A percentile compares a stretch with the other conserved stretches of the same genome.
Evolutionary conservation across 2,329 filamentous ascomycete genomes (phyloP).

Genomic region (Ophiocordyceps camponoti-leonardi): DNA sequence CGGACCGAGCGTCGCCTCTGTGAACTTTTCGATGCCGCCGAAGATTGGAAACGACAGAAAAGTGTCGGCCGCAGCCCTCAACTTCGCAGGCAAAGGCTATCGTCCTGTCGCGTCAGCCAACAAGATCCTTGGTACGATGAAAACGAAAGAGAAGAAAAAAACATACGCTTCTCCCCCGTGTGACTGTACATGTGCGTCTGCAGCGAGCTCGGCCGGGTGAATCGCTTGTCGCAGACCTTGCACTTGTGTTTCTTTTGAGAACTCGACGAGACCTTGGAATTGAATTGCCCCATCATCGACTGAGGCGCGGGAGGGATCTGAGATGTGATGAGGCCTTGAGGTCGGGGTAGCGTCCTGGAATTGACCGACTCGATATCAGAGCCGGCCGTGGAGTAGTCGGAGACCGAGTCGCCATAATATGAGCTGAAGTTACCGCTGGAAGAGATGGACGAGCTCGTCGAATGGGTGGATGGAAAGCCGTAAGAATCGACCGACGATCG

Average conservation of each 20-base stretch:
- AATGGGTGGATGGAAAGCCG: conserved; percentile 74
- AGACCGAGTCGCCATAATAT: conserved; percentile 77
- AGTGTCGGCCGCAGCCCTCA: conserved; percentile 85
- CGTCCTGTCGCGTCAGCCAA: neutral
- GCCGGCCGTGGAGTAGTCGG: conserved; percentile 80
- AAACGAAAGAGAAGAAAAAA: neutral
- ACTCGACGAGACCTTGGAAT: conserved; percentile 86
- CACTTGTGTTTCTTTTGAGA: conserved; percentile 99
- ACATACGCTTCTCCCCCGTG: conserved; percentile 94
- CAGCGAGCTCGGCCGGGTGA: conserved; percentile 82
- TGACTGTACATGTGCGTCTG: conserved; percentile 99
- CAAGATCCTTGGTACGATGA: neutral
- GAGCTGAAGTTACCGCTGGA: conserved; percentile 62
- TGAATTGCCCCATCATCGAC: conserved; percentile 98
- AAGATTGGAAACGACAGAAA: conserved; percentile 93
- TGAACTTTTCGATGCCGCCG: conserved; percentile 93
- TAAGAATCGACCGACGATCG: conserved; percentile 73
- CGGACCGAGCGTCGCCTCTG: conserved; percentile 47
- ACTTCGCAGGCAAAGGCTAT: conserved; percentile 86
- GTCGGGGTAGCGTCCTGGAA: conserved; percentile 70
- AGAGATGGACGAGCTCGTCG: conserved; percentile 79
- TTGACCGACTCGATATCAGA: conserved; percentile 71
- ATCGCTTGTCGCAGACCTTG: conserved; percentile 96
- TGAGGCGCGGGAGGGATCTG: conserved; percentile 67
- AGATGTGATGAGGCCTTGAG: conserved; percentile 43